phyloP scores from a whole-genome alignment of 2,329 filamentous ascomycete species.

The Trichophyton verrucosum region DNA sequence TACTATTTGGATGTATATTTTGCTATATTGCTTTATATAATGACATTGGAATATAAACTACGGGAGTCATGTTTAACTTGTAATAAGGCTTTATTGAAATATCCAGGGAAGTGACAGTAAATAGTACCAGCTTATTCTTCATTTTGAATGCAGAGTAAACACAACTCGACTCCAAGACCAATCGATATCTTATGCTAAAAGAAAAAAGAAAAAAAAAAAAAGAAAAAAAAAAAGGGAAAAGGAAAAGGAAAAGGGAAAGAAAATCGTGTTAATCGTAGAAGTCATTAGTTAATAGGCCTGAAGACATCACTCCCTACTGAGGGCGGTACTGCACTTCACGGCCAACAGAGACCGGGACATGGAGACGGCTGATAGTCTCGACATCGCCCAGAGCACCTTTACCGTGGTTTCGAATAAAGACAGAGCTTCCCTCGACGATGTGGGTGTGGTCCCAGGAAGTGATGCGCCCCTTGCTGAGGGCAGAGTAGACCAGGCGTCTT shows the following conservation, averaged over 20 bases:
- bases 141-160: no score
- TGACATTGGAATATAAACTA: background rate
- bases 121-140: no score
- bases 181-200: no score
- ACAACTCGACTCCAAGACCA: no score
- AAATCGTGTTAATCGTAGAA: background rate
- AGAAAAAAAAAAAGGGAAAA: background rate
- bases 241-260: background rate
- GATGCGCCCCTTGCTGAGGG: conserved; percentile 62
- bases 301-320: background rate
- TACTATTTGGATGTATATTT: background rate
- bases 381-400: conserved; percentile 32
- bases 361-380: conserved; percentile 32
- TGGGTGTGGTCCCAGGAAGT: conserved; percentile 82
- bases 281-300: background rate
- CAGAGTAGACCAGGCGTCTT: conserved; percentile 65
- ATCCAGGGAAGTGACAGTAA: no score
- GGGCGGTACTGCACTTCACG: conserved; percentile 10
- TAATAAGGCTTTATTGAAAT: no score
- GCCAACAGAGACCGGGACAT: conserved; percentile 15
- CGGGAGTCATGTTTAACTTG: no score
- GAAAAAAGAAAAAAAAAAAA: background rate
- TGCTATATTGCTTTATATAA: background rate
- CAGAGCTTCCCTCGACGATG: conserved; percentile 35
- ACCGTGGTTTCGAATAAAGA: conserved; percentile 59